Percentiles rank a stretch among this genome's conserved stretches.
Evolutionary conservation across 768 basidiomycete species (phyloP).

Genomic region (Hericium coralloides): DNA sequence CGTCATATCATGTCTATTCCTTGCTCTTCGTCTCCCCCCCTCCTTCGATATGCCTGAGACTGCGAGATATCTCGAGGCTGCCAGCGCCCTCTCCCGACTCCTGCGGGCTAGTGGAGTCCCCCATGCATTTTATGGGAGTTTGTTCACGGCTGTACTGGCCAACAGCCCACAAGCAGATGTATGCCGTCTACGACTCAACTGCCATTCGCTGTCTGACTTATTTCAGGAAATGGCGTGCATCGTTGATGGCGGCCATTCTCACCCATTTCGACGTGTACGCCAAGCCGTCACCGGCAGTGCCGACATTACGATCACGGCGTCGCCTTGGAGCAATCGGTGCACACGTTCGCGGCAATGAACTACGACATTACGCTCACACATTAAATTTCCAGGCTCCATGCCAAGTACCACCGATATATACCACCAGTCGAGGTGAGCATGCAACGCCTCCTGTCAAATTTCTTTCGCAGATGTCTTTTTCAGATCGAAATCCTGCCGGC

Average conservation of each 20-base stretch:
- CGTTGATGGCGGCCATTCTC: conserved; percentile 60
- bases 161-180: conserved; percentile 61
- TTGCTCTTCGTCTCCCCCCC: conserved; percentile 27
- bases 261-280: conserved; percentile 75
- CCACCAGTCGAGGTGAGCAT: conserved; percentile 67
- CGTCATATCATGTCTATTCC: conserved; percentile 42
- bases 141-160: conserved; percentile 62
- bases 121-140: conserved; percentile 76
- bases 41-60: conserved; percentile 54
- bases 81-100: conserved; percentile 59
- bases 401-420: conserved; percentile 66
- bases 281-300: conserved; percentile 60
- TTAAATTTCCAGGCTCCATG: conserved; percentile 47
- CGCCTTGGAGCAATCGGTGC: conserved; percentile 84
- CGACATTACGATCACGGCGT: conserved; percentile 57
- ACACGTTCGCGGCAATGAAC: conserved; percentile 8
- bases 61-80: conserved; percentile 68
- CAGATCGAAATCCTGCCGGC: conserved; percentile 81
- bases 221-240: conserved; percentile 77
- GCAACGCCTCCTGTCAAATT: neutral
- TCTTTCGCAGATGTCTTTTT: conserved; percentile 3
- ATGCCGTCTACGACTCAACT: conserved; percentile 15
- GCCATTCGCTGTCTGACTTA: conserved; percentile 8
- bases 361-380: conserved; percentile 3
- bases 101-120: conserved; percentile 50